Conservation (phyloP, 2,329 filamentous ascomycete species). For the Fusarium praegraminearum region DNA sequence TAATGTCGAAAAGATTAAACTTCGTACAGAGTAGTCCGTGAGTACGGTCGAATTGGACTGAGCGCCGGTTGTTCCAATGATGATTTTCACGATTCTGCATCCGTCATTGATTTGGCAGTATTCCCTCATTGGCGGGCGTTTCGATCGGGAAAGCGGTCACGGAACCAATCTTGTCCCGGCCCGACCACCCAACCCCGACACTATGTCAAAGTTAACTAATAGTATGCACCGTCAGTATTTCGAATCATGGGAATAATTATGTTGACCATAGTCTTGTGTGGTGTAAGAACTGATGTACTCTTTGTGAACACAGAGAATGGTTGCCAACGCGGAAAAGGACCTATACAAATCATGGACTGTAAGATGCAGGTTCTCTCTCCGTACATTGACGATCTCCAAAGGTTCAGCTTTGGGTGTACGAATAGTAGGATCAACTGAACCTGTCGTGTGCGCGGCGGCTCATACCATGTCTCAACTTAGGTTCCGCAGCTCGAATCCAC, state of each 20-base stretch:
- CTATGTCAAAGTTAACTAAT: not conserved
- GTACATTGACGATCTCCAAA: not conserved
- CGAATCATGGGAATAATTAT: not conserved
- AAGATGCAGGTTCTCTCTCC: not conserved
- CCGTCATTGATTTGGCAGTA: slow-evolving; percentile 51
- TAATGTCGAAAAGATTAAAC: not conserved
- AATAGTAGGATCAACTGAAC: not conserved
- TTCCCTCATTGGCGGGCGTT: slow-evolving; percentile 20
- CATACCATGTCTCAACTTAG: slow-evolving; percentile 30
- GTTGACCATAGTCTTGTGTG: not conserved
- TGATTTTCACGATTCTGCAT: slow-evolving; percentile 47
- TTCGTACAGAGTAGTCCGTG: not conserved
- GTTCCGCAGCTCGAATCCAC: slow-evolving; percentile 19
- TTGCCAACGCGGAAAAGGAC: not conserved
- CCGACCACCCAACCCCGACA: not conserved
- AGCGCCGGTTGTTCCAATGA: slow-evolving; percentile 44
- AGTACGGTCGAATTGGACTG: slow-evolving; percentile 8
- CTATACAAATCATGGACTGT: not conserved
- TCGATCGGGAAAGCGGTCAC: slow-evolving; percentile 45
- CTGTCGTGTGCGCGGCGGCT: slow-evolving; percentile 6
- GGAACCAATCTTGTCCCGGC: slow-evolving; percentile 31
- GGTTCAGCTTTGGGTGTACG: not conserved
- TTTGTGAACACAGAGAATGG: not conserved
- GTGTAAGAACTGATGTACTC: not conserved
- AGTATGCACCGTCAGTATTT: not conserved